Conservation (phyloP, 371 early-diverging fungal species). For the Rhizopus stolonifer region DNA sequence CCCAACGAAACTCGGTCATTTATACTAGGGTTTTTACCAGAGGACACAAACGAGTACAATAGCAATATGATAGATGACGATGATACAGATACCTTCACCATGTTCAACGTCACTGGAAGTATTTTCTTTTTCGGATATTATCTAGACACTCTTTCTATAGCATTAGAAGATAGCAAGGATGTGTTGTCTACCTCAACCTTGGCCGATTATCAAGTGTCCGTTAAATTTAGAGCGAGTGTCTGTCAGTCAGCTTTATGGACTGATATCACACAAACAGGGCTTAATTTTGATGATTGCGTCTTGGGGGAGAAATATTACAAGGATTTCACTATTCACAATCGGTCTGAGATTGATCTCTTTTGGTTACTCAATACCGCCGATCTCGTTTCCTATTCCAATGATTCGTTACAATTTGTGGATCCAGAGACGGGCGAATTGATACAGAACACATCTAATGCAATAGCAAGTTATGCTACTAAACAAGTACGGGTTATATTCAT, state of each 20-base stretch:
- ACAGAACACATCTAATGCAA: constrained; percentile 39
- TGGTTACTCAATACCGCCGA: constrained; percentile 83
- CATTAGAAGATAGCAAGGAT: constrained; percentile 15
- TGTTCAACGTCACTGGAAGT: constrained; percentile 79
- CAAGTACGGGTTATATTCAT: constrained; percentile 83
- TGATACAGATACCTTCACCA: constrained; percentile 46
- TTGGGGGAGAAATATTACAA: constrained; percentile 84
- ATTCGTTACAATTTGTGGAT: constrained; percentile 72
- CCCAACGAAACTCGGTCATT: constrained; percentile 64
- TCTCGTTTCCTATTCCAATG: constrained; percentile 50
- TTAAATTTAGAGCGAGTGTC: constrained; percentile 81
- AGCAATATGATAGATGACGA: constrained; percentile 20
- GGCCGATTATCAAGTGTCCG: constrained; percentile 67
- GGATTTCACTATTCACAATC: constrained; percentile 88
- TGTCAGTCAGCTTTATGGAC: constrained; percentile 89
- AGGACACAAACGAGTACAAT: constrained; percentile 18
- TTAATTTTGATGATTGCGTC: constrained; percentile 93
- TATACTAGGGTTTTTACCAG: constrained; percentile 79
- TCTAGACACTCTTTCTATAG: background rate
- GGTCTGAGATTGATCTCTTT: constrained; percentile 87
- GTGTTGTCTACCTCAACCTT: constrained; percentile 30
- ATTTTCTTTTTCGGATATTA: constrained; percentile 84
- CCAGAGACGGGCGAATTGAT: constrained; percentile 63
- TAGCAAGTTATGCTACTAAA: constrained; percentile 70
- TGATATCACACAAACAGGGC: constrained; percentile 86